phyloP scores from a whole-genome alignment of 441 rosid species.

The Theobroma grandiflorum region DNA sequence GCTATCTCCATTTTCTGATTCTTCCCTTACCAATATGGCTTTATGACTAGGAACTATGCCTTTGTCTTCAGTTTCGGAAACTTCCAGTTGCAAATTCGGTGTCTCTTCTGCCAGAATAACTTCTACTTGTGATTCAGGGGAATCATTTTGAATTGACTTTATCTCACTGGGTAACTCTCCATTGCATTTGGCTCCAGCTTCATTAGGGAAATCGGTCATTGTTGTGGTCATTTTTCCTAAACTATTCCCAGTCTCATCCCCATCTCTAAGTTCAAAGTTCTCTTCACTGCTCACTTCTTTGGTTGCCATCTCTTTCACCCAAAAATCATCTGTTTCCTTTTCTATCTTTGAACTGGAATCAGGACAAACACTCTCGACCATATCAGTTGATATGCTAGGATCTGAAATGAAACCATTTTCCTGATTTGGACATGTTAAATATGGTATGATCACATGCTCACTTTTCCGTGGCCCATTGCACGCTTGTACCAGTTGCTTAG shows the following conservation, averaged over 20 bases:
- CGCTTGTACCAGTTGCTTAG: conserved; percentile 9
- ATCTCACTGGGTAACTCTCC: conserved; percentile 27
- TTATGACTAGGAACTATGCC: conserved; percentile 23
- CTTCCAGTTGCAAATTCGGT: conserved; percentile 15
- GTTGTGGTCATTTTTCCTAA: neutral
- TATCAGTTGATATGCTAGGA: neutral
- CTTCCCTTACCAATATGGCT: conserved; percentile 21
- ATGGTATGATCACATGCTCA: conserved; percentile 29
- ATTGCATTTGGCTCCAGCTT: conserved; percentile 24
- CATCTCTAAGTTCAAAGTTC: conserved; percentile 27
- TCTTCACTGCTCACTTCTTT: conserved; percentile 23
- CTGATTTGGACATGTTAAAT: conserved; percentile 21
- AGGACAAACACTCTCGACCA: conserved; percentile 30
- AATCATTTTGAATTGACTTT: conserved; percentile 17
- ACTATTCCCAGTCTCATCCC: conserved; percentile 17
- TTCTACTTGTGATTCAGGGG: conserved; percentile 30
- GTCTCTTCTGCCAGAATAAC: conserved; percentile 14
- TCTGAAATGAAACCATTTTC: conserved; percentile 33
- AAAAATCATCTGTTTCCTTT: conserved; percentile 6
- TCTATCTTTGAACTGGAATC: conserved; percentile 17
- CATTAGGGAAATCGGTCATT: conserved; percentile 23
- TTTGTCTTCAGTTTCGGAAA: conserved; percentile 30
- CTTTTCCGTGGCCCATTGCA: conserved; percentile 4
- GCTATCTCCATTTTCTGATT: conserved; percentile 33
- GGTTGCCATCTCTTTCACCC: conserved; percentile 19